Evolutionary conservation across 495 filamentous ascomycete species (phyloP).

Genomic region (Sporormia fimetaria): DNA sequence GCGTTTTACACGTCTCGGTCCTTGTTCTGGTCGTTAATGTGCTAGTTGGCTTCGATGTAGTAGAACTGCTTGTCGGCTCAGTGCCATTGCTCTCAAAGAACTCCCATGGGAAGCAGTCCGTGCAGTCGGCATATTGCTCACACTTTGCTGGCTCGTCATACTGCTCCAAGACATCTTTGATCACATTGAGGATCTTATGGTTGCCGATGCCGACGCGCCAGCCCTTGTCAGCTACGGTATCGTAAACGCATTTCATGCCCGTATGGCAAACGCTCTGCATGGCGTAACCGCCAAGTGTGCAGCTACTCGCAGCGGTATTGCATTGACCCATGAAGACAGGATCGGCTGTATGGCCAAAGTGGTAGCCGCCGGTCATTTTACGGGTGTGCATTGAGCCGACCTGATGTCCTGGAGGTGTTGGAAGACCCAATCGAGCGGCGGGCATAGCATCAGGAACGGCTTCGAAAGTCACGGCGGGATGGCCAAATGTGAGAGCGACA

Average conservation of each 20-base stretch:
- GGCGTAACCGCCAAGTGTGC: constrained; percentile 88
- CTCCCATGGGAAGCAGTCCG: constrained; percentile 88
- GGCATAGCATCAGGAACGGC: constrained; percentile 83
- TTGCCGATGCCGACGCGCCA: constrained; percentile 80
- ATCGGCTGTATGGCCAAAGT: constrained; percentile 93
- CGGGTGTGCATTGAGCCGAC: constrained; percentile 57
- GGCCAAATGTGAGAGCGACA: constrained; percentile 78
- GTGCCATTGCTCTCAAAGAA: constrained; percentile 85
- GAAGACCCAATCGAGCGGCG: constrained; percentile 73
- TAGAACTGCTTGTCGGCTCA: constrained; percentile 55
- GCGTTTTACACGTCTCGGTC: constrained; percentile 79
- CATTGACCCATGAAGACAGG: constrained; percentile 91
- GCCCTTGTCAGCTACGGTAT: constrained; percentile 77
- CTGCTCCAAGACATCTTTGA: constrained; percentile 68
- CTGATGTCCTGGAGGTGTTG: constrained; percentile 66
- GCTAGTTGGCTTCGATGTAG: constrained; percentile 32
- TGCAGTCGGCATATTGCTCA: constrained; percentile 60
- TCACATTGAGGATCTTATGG: constrained; percentile 76
- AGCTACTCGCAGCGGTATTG: constrained; percentile 75
- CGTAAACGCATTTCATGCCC: constrained; percentile 76
- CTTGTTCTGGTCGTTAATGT: constrained; percentile 45
- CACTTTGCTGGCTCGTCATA: constrained; percentile 74
- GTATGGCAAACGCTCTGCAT: constrained; percentile 86
- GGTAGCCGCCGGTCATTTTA: constrained; percentile 65
- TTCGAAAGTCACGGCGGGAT: constrained; percentile 81